Evolutionary conservation across 768 basidiomycete species (phyloP).

Genomic region (Chalciporus piperatus): DNA sequence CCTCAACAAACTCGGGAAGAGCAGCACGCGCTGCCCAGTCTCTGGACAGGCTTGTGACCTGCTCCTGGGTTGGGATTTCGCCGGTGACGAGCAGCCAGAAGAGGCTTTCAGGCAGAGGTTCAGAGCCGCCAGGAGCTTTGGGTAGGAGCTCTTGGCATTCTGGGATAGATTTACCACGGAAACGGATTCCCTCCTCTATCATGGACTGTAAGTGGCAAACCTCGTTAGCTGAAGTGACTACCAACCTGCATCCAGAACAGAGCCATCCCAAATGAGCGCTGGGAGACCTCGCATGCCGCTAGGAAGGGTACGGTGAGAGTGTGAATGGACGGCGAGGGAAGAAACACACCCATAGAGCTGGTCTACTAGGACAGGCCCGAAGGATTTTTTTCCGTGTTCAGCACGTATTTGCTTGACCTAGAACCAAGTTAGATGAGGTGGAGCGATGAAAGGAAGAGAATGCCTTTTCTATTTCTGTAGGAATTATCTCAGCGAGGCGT

Average conservation of each 20-base stretch:
- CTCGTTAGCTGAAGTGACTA: slow-evolving; percentile 18
- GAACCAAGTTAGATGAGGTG: too few relatives aligned
- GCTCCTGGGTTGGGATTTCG: slow-evolving; percentile 88
- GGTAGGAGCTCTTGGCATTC: slow-evolving; percentile 86
- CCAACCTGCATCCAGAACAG: slow-evolving; percentile 87
- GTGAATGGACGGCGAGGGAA: background rate
- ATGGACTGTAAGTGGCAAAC: background rate
- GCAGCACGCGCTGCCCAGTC: slow-evolving; percentile 95
- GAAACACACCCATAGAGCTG: slow-evolving; percentile 76
- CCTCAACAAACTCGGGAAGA: slow-evolving; percentile 94
- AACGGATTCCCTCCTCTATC: slow-evolving; percentile 93
- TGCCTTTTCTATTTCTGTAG: slow-evolving; percentile 55
- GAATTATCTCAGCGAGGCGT: slow-evolving; percentile 90
- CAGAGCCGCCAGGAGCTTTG: slow-evolving; percentile 82
- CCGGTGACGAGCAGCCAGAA: slow-evolving; percentile 97
- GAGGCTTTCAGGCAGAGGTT: slow-evolving; percentile 90
- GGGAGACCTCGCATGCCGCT: slow-evolving; percentile 89
- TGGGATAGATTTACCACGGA: slow-evolving; percentile 94
- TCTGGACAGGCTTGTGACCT: slow-evolving; percentile 79
- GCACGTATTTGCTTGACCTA: slow-evolving; percentile 76
- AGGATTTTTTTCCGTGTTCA: slow-evolving; percentile 87
- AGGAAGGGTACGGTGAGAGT: slow-evolving; percentile 1
- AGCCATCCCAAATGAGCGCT: slow-evolving; percentile 97
- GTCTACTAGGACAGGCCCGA: slow-evolving; percentile 88
- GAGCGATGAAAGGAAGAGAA: too few relatives aligned